Evolutionary conservation across 139 green algal genomes (phyloP), one percentile per base, ranked within the genome.

Genomic region (Tetraselmis chui): DNA sequence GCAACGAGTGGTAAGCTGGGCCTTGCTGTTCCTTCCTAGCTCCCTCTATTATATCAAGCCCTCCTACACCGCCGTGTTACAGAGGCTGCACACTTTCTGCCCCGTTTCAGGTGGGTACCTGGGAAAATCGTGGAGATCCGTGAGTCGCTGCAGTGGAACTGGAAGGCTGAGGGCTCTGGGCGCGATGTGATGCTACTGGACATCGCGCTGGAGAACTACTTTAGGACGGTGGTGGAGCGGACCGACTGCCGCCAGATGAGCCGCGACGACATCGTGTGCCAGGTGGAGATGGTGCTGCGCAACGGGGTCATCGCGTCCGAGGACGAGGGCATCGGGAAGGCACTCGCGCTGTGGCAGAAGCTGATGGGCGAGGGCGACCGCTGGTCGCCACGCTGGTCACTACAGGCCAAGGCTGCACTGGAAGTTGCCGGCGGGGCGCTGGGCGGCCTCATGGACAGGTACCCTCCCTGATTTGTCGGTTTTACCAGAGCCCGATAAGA

Each of bases 171-270:
- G 18, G 90, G 91, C 32, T 89, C 89, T 1, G 81, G 80, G 0
- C 89, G 95, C 29, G 94, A 98, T 86, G 84, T 96, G 75, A 81
- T 97, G 80, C 90, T 98, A 85, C 91, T 98, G 59, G 95, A 98
- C 91, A 93, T 97, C 59, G 90, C 94, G 0, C 88, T 98, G 58
- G 95, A 98, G 81, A 89, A 81, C 82, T 97, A 91, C 88, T 94
- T 96, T 84, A 85, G 95, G 2, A 83, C 89, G n/a, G 81, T 81
- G 25, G 78, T 98, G 11, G 93, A 96, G 85, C 83, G 87, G n/a
- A 87, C 83, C 2, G 91, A 96, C 83, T 78, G 31, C 67, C 31
- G 75, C 1, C 28, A 28, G 0, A 32, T 91, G 75, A 30, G 59
- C 0, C 78, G 84, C 1, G 91, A 96, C 75, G 94, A 95, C 82